phyloP scores from a whole-genome alignment of 2,329 filamentous ascomycete genomes.

The Xylaria sp. region DNA sequence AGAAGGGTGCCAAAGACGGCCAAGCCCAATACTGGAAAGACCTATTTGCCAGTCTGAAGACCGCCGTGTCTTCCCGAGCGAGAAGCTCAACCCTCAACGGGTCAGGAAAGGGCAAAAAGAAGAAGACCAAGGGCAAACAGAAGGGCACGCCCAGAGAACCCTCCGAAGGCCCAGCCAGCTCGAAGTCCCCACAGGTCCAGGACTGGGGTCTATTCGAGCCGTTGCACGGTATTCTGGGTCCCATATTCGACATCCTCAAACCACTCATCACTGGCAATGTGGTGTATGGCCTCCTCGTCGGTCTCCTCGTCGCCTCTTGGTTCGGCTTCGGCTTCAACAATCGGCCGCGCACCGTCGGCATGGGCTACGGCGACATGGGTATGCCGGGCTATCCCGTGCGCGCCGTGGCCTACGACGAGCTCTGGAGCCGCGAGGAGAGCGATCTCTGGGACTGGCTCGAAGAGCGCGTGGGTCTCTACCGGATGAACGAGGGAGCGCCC shows the following conservation, averaged over 20 bases:
- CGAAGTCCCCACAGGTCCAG: constrained; percentile 38
- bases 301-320: constrained; percentile 70
- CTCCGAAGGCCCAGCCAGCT: constrained; percentile 36
- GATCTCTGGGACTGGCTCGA: constrained; percentile 93
- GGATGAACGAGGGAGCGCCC: constrained; percentile 39
- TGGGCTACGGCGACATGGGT: constrained; percentile 37
- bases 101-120: constrained; percentile 52
- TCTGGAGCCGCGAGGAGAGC: constrained; percentile 83
- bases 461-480: constrained; percentile 71
- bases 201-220: constrained; percentile 82
- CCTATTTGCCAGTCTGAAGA: constrained; percentile 67
- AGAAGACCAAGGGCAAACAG: constrained; percentile 52
- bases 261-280: constrained; percentile 72
- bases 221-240: constrained; percentile 62
- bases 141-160: constrained; percentile 41
- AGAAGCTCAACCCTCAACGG: constrained; percentile 45
- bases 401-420: constrained; percentile 80
- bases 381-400: constrained; percentile 55
- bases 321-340: constrained; percentile 55
- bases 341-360: constrained; percentile 30
- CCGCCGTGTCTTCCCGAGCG: constrained; percentile 62
- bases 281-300: constrained; percentile 67
- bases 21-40: constrained; percentile 79
- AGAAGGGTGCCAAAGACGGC: constrained; percentile 89
- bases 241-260: constrained; percentile 62